Evolutionary conservation across 306 rosid species (phyloP), one percentile per base, ranked within the genome.

Genomic region (Sechiopsis laciniata): DNA sequence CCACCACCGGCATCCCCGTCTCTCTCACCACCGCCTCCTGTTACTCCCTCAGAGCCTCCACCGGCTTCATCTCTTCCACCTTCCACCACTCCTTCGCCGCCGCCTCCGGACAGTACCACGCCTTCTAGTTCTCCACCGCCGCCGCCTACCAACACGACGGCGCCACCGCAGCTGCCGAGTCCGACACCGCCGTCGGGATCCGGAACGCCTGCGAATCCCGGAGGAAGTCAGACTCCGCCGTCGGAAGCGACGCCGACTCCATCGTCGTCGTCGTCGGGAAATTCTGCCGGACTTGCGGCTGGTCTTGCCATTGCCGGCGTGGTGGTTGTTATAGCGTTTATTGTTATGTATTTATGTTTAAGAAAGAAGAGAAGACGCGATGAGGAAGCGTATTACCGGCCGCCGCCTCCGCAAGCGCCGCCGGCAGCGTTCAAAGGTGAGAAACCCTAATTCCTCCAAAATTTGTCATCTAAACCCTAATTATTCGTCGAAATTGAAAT

Each of bases 241-340:
- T 40, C 93, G 10, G 42, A 84, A 6, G 42, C 76, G 11, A 50
- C 81, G 0, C 26, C 83, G 1, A 19, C 89, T 0, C 0, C 85
- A 4, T 37, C 92, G 0, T 32, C 37, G 0, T 32, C 37, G 0
- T 68, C 95, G 1, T 40, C 90, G 50, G 56, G 74, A 17, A 17
- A 78, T 66, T 82, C 90, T 0, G 82, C 89, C 1, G 91, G 91
- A 3, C 82, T 83, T 1, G 83, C 89, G 5, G 87, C 88, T 2
- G 99, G 96, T 57, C 82, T 89, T 45, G 95, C 92, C 54, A 73
- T 84, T 0, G 95, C 91, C 7, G 99, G 86, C 16, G 67, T 61
- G 0, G 90, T 82, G 58, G 17, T 95, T 26, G 72, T 95, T 17
- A 82, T 91, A 0, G 74, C 59, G 53, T 32, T 95, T 46, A 86